phyloP scores from a whole-genome alignment of 2,329 filamentous ascomycete genomes.

The Phialophora verrucosa region DNA sequence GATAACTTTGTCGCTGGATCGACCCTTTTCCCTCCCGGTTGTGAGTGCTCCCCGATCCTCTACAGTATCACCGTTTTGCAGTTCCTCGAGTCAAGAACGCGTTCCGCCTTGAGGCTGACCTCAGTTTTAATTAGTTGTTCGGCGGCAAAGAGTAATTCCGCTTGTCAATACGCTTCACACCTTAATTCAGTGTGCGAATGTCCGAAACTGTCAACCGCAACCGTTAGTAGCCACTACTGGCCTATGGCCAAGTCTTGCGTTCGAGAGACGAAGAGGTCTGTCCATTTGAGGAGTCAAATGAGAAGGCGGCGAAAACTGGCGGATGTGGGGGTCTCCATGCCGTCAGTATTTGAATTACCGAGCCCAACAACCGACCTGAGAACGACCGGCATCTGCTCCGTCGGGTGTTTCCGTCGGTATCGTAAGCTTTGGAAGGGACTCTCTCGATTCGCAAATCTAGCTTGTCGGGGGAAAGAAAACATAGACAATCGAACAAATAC shows the following conservation, averaged over 20 bases:
- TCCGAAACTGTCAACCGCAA: not conserved
- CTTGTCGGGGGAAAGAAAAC: not conserved
- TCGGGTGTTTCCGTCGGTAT: slow-evolving; percentile 2
- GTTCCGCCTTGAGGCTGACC: not conserved
- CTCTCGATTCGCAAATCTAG: not conserved
- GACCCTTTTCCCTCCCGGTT: not conserved
- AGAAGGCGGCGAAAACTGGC: not conserved
- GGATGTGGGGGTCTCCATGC: slow-evolving; percentile 8
- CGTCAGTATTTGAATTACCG: slow-evolving; percentile 11
- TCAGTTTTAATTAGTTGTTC: not conserved
- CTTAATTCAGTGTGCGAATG: not conserved
- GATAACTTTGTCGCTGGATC: not conserved
- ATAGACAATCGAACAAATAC: not conserved
- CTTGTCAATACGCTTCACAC: not conserved
- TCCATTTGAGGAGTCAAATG: not conserved
- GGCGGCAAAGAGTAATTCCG: slow-evolving; percentile 18
- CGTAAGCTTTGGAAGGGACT: not conserved
- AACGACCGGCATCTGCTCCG: not conserved
- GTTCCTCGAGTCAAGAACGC: not conserved
- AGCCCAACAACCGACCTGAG: slow-evolving; percentile 6
- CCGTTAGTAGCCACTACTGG: not conserved
- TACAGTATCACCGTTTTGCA: not conserved
- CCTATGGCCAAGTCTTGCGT: not conserved
- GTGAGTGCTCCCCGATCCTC: not conserved
- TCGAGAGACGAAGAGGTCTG: not conserved